Evolutionary conservation across 805 yeast species (phyloP), one percentile per base, ranked within the genome.

Genomic region (Schizosaccharomyces japonicus): DNA sequence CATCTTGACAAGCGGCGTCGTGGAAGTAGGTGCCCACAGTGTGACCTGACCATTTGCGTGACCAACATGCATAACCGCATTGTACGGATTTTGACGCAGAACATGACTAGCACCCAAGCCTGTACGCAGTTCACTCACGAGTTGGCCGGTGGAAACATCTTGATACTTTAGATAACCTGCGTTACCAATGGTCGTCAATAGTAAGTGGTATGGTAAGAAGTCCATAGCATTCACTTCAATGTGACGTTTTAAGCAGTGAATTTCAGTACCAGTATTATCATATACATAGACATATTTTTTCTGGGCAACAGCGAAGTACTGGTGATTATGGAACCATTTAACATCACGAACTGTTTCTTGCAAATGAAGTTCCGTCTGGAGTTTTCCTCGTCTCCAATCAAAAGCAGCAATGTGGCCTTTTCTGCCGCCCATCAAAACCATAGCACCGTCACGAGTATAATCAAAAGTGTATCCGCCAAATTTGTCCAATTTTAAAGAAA

Each of bases 341-440:
- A 85, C 95, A 1, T 85, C 90, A 57, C 81, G 73, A 8, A 85
- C 82, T 0, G 95, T 83, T 63, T 90, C 99, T 56, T 79, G 77
- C 21, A 90, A 65, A 57, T 81, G 74, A 48, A 90, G 61, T 60
- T 90, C 99, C 40, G 92, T 76, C 51, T 75, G 78, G 30, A 87
- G 63, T 34, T 66, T 68, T 11, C 96, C 96, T 34, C 75, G 73
- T 58, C 92, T 74, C 95, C 98, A 90, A 64, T 90, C 95, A 68
- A 90, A 78, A 1, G 90, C 74, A 0, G 98, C 96, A 47, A 90
- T 75, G 66, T 90, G 98, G 2, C 99, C 99, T 59, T 82, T 83
- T 45, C 69, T 69, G 17, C 99, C 99, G 8, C 85, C 90, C 21
- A 90, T 65, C 31, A 90, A 67, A 45, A 90, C 60, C 52, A 78